Conservation (phyloP, 2,329 filamentous ascomycete genomes). For the Didymosphaeria variabile region DNA sequence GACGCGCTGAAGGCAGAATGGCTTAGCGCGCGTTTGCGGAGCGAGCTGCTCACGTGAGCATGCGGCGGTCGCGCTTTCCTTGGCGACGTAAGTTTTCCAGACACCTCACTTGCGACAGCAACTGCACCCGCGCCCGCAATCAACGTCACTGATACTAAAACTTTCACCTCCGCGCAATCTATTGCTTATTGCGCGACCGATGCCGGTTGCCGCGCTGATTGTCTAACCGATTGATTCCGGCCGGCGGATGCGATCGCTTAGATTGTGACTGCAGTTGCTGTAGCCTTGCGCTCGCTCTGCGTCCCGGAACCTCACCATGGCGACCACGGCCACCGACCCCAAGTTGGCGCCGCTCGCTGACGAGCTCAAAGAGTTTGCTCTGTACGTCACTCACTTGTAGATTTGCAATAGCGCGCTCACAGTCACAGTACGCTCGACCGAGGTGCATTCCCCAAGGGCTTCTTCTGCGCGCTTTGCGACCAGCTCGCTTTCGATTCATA, state of each 20-base stretch:
- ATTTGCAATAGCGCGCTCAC: slow-evolving; percentile 21
- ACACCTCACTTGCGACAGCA: background rate
- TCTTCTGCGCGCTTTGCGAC: slow-evolving; percentile 93
- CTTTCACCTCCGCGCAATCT: background rate
- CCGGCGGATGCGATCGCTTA: slow-evolving; percentile 29
- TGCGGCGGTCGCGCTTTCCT: slow-evolving; percentile 7
- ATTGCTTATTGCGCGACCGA: background rate
- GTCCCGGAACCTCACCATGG: slow-evolving; percentile 36
- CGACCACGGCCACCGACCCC: slow-evolving; percentile 35
- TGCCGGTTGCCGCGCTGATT: background rate
- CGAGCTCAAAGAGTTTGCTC: slow-evolving; percentile 44
- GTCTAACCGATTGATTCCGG: background rate
- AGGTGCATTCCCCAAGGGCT: slow-evolving; percentile 92
- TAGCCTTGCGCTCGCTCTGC: slow-evolving; percentile 32
- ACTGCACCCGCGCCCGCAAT: background rate
- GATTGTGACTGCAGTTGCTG: slow-evolving; percentile 26
- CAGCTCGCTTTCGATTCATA: slow-evolving; percentile 90
- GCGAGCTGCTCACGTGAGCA: background rate
- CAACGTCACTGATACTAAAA: background rate
- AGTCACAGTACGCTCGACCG: slow-evolving; percentile 73
- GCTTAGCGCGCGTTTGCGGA: slow-evolving; percentile 23
- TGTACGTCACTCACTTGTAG: slow-evolving; percentile 26
- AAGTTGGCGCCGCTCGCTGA: slow-evolving; percentile 46
- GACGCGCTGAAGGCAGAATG: slow-evolving; percentile 31
- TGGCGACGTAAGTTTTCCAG: slow-evolving; percentile 14